Conservation (phyloP, 345 rosid genomes). For the Cardamine chenopodiifolia region DNA sequence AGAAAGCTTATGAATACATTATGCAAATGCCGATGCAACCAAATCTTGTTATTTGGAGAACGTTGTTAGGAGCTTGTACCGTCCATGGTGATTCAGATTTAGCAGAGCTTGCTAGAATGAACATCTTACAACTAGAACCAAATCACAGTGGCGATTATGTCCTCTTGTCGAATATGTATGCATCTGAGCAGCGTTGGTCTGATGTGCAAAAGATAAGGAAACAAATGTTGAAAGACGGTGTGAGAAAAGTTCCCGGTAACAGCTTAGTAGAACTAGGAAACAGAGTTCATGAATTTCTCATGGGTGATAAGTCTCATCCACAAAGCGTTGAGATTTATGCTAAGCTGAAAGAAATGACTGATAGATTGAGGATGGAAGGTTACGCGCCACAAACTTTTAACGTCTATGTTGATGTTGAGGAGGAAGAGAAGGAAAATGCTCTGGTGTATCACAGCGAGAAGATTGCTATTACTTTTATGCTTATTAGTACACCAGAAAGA, state of each 20-base stretch:
- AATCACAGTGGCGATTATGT: slow-evolving; percentile 80
- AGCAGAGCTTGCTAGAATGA: slow-evolving; percentile 63
- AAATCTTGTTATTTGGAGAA: slow-evolving; percentile 83
- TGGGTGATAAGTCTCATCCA: slow-evolving; percentile 68
- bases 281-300: slow-evolving; percentile 63
- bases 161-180: slow-evolving; percentile 80
- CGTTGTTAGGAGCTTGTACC: slow-evolving; percentile 69
- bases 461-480: slow-evolving; percentile 82
- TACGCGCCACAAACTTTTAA: slow-evolving; percentile 59
- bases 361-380: slow-evolving; percentile 60
- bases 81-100: slow-evolving; percentile 60
- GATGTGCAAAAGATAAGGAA: slow-evolving; percentile 69
- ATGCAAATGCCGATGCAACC: slow-evolving; percentile 64
- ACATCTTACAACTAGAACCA: slow-evolving; percentile 63
- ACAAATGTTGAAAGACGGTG: slow-evolving; percentile 60
- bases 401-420: slow-evolving; percentile 73
- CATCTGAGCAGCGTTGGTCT: slow-evolving; percentile 71
- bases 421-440: slow-evolving; percentile 79
- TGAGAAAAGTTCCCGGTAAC: slow-evolving; percentile 69
- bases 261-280: slow-evolving; percentile 82
- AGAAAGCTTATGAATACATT: slow-evolving; percentile 59
- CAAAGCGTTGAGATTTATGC: slow-evolving; percentile 55
- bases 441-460: slow-evolving; percentile 82
- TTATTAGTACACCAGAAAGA: slow-evolving; percentile 56
- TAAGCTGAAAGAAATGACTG: slow-evolving; percentile 62